Conservation (phyloP, 345 rosid species). For the Bretschneidera sinensis region DNA sequence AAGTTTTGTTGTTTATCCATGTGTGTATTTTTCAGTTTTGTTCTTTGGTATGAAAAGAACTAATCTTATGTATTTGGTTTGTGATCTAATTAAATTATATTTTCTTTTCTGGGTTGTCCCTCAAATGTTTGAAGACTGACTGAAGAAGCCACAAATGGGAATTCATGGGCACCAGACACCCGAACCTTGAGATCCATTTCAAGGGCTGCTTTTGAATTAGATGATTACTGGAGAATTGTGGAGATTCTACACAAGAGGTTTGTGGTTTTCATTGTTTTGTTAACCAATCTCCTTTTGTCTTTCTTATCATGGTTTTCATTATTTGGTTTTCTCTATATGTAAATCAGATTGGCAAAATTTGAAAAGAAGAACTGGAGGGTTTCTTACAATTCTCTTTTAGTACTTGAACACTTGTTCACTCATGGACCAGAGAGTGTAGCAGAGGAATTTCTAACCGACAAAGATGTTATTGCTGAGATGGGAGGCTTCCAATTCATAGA, state of each 20-base stretch:
- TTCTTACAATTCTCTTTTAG: conserved; percentile 63
- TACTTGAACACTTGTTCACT: conserved; percentile 78
- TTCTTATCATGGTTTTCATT: too few relatives aligned
- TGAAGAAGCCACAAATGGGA: conserved; percentile 75
- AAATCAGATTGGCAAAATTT: conserved; percentile 54
- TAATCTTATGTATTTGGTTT: not conserved
- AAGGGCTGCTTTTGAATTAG: conserved; percentile 88
- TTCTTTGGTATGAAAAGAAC: not conserved
- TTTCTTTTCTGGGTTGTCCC: not conserved
- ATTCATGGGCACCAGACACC: conserved; percentile 60
- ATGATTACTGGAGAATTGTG: conserved; percentile 76
- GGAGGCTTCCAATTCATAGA: conserved; percentile 63
- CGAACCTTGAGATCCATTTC: conserved; percentile 67
- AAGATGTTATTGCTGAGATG: conserved; percentile 44
- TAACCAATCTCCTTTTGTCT: not conserved
- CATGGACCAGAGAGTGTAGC: conserved; percentile 93
- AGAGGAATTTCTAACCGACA: conserved; percentile 65
- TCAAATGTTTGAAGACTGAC: conserved; percentile 46
- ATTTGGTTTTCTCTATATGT: too few relatives aligned
- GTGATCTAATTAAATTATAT: not conserved
- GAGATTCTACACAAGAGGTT: conserved; percentile 80
- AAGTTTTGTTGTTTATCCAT: conserved; percentile 18
- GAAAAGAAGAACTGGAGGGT: conserved; percentile 79
- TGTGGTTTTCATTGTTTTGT: not conserved
- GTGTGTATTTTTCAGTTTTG: conserved; percentile 11